Evolutionary conservation across 106 monocot species (phyloP), one percentile per base, ranked within the genome.

Genomic region (Acorus gramineus): DNA sequence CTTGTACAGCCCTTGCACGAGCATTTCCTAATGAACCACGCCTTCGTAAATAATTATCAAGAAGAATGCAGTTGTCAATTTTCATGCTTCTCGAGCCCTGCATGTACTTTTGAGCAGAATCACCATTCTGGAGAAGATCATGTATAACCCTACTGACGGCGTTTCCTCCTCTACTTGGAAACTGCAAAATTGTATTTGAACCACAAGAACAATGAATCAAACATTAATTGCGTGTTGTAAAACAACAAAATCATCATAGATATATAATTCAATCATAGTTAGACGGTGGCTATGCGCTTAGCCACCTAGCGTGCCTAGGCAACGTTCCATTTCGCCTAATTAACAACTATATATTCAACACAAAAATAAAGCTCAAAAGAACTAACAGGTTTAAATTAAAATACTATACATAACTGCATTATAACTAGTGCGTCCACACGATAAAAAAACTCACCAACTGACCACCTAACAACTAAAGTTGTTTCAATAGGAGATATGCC

Each of bases 41-140:
- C 63, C 57, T 84, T 3, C 79, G 59, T 42, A 90, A 78, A 70
- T 78, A 77, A 74, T 87, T 90, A 79, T 95, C 90, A 75, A 95
- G 83, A 44, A 80, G 78, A 60, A 90, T 47, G 56, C 71, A 75
- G 59, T 82, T 81, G 52, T 95, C 90, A 62, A 80, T 70, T 62
- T 80, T 86, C 55, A 80, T 71, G 56, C 49, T 76, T 58, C 73
- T 80, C 42, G 68, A 71, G 53, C 81, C 77, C 50, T 77, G 84
- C 57, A 60, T 70, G 53, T 76, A 80, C 44, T 86, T 81, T 52
- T 73, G 58, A 47, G 77, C 75, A 8, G 79, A 77, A 47, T 86
- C 94, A 50, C 94, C 90, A 62, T 83, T 82, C 63, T 71, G 76
- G 60, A 95, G 76, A 73, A 95, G 80, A 82, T 95, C 80, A 49